These are phyloP conservation scores for Pseudocohnilembus persalinus DNA, from an alignment of 169 alveolate species.

Conservation along the genomic window DNA sequence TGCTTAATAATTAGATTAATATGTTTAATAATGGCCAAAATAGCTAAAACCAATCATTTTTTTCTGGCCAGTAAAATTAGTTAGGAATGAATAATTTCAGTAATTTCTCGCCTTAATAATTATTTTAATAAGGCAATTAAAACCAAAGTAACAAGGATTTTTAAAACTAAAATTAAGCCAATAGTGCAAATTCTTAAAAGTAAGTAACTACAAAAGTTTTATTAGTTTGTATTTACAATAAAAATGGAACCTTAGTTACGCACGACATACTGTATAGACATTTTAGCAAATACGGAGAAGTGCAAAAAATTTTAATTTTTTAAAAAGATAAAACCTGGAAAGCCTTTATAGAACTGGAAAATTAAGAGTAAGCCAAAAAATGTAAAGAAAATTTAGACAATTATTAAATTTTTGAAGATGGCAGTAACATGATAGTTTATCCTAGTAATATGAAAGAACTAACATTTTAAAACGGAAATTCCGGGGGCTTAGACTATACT, in stretches of 20 bases:
- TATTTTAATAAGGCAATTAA: too few relatives aligned
- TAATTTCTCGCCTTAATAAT: too few relatives aligned
- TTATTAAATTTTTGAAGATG: slow-evolving; percentile 22
- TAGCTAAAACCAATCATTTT: too few relatives aligned
- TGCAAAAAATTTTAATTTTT: slow-evolving; percentile 35
- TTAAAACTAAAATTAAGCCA: too few relatives aligned
- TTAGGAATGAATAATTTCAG: too few relatives aligned
- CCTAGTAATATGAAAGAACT: slow-evolving; percentile 15
- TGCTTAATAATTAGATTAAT: too few relatives aligned
- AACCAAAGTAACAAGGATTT: too few relatives aligned
- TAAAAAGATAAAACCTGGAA: slow-evolving; percentile 42
- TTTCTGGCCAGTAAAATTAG: too few relatives aligned
- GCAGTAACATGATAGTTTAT: slow-evolving; percentile 42
- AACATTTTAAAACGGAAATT: slow-evolving; percentile 33
- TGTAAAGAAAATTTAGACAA: slow-evolving; percentile 28
- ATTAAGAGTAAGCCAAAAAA: slow-evolving; percentile 18
- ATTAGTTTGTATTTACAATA: slow-evolving; percentile 14
- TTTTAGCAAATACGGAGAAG: slow-evolving; percentile 34
- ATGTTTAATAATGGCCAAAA: too few relatives aligned
- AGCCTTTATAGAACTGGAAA: slow-evolving; percentile 39
- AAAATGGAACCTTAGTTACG: slow-evolving; percentile 16
- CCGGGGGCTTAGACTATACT: slow-evolving; percentile 47
- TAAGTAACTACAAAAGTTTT: not conserved
- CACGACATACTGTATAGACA: slow-evolving; percentile 33
- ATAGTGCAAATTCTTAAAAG: too few relatives aligned